Evolutionary conservation across 1,284 basidiomycete genomes (phyloP), one percentile per base, ranked within the genome.

Genomic region (Trametes versicolor): DNA sequence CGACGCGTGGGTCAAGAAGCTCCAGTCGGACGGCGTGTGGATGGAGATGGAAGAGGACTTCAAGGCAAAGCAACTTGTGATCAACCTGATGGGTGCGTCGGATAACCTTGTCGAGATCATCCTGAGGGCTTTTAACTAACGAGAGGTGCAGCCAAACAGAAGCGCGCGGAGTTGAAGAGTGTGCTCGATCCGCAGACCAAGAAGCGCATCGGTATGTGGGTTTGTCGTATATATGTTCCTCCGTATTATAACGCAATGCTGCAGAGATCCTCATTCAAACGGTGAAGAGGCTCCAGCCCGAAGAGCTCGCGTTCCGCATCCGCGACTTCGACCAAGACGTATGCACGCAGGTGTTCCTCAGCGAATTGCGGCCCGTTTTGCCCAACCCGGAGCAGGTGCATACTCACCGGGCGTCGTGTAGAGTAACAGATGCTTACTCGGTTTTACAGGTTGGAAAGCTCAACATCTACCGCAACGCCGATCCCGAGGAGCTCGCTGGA

Each of bases 21-120:
- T 98, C 62, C 89, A 92, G 73, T 79, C 82, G 56, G 93, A 95
- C 74, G 95, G 97, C 47, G 88, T 99, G 12, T 99, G 97, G 90
- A 87, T 87, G 72, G 93, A 97, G 80, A 99, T 99, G 92, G 97
- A 99, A 78, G 93, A 98, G 74, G 96, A 97, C 75, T 99, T 99
- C 83, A 97, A 97, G 76, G 96, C 97, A 21, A 97, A 97, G 79
- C 96, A 98, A 77, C 85, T 96, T 54, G 95, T 97, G 71, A 91
- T 93, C 67, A 93, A 92, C 73, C 76, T 94, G 17, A 87, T 94
- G 83, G 90, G 91, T 91, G 74, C 60, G 84, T 72, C 29, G 2
- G 9, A 1, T 48, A 41, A 63, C 62, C 39, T 25, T 47, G 8
- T 19, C n/a, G 12, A 4, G 8, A 7, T 10, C 4, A 21, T 27